Evolutionary conservation across 1,284 basidiomycete species (phyloP).

Genomic region (Ustilago trichophora): DNA sequence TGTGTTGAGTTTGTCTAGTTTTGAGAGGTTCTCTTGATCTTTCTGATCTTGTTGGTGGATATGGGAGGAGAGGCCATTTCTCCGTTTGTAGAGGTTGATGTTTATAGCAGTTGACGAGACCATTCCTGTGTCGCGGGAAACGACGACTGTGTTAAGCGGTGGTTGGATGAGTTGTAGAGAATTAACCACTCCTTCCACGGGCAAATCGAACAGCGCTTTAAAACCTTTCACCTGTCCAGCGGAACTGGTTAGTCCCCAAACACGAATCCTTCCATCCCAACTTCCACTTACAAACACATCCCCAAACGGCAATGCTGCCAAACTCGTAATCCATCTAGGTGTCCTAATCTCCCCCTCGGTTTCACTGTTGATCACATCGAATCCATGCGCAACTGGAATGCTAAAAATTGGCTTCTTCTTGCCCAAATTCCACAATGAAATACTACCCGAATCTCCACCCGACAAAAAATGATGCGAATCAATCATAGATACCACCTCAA

Average conservation of each 20-base stretch:
- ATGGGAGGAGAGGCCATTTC: slow-evolving; percentile 11
- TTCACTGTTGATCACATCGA: slow-evolving; percentile 73
- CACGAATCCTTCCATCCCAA: slow-evolving; percentile 83
- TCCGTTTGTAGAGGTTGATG: slow-evolving; percentile 22
- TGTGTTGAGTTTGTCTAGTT: slow-evolving; percentile 9
- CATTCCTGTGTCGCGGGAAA: neutral
- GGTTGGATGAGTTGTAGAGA: slow-evolving; percentile 81
- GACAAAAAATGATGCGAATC: slow-evolving; percentile 91
- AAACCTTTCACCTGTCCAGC: slow-evolving; percentile 75
- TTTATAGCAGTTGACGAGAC: slow-evolving; percentile 8
- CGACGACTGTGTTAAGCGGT: slow-evolving; percentile 63
- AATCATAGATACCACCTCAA: slow-evolving; percentile 92
- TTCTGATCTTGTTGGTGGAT: neutral
- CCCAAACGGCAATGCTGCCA: slow-evolving; percentile 84
- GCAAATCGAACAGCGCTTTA: slow-evolving; percentile 73
- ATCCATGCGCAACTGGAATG: slow-evolving; percentile 83
- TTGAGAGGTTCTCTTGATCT: neutral
- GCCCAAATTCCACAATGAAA: slow-evolving; percentile 88
- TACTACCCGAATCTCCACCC: slow-evolving; percentile 88
- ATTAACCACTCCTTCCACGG: slow-evolving; percentile 83
- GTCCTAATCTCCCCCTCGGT: slow-evolving; percentile 78
- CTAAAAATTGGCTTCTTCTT: slow-evolving; percentile 97
- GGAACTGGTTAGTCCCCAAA: slow-evolving; percentile 84
- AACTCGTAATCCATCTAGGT: slow-evolving; percentile 88
- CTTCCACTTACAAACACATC: slow-evolving; percentile 92